Base-by-base conservation (phyloP, 192 early-diverging fungal species). In the Entrophospora sp. region DNA sequence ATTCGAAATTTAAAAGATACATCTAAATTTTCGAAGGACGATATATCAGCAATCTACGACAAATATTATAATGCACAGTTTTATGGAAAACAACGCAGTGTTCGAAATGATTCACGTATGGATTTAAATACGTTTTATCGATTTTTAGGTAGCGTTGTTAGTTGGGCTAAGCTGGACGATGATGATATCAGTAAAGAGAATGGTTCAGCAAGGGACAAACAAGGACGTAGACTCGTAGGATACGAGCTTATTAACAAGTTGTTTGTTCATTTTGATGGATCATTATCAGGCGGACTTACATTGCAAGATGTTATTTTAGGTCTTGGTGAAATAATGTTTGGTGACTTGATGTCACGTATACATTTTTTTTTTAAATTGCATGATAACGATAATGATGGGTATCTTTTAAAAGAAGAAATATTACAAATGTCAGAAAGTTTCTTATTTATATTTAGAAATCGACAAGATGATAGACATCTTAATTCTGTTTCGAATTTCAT, bases 41-140 rank as follows among this genome's bases (percentile, higher is more conserved):
- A 97, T 67, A 80, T 96, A 32, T 79, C 89, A 27, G 78, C 90
- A 35, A 75, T 97, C n/a, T 95, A 92, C 68, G 93, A 97, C 74
- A 77, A 87, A 34, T 96, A 83, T 80, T 95, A 87, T 73, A 84
- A 77, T 46, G 91, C 92, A 1, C 71, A 89, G 30, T 88, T 89
- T 72, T 89, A 88, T 64, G 69, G 75, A 35, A 71, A 73, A 65
- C 69, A 73, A 38, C 46, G 61, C 25, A 70, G 71, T 25, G 71
- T 70, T 5, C 63, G 77, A 35, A 64, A 32, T 53, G 77, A 76
- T 37, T 79, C 81, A 32, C 77, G 71, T 28, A 76, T 87, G 73
- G 89, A 91, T 59, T 73, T 87, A 1, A 79, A 79, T 32, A 87
- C 83, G 3, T 90, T 92, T 73, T 77, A 81, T 34, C 85, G 85